Conservation (phyloP, 345 rosid genomes). For the Gossypium rotundifolium region DNA sequence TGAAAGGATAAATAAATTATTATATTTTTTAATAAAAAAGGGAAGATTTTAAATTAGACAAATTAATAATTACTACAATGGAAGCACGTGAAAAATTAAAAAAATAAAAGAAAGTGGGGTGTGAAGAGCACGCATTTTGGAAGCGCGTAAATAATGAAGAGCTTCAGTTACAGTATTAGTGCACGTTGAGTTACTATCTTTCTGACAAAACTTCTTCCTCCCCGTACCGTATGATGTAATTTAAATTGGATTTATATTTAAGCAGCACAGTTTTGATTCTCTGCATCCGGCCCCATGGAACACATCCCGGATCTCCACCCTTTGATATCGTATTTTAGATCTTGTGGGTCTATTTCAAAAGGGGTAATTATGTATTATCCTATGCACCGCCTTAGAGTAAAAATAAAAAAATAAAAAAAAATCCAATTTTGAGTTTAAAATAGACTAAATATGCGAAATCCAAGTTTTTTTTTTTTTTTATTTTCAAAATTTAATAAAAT, state of each 20-base stretch:
- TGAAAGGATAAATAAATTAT: too few relatives aligned
- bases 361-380: too few relatives aligned
- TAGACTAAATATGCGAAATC: too few relatives aligned
- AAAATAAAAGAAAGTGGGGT: not conserved
- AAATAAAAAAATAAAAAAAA: too few relatives aligned
- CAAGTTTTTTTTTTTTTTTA: too few relatives aligned
- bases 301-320: not conserved
- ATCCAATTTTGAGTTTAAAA: too few relatives aligned
- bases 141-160: not conserved
- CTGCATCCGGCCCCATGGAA: not conserved
- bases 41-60: too few relatives aligned
- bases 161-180: not conserved
- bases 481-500: too few relatives aligned
- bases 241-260: slow-evolving; percentile 24
- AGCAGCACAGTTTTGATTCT: not conserved
- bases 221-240: slow-evolving; percentile 22
- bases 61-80: too few relatives aligned
- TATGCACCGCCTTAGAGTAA: too few relatives aligned
- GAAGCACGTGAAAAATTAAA: not conserved
- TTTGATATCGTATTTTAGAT: not conserved
- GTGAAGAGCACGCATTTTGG: not conserved
- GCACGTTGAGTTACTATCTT: slow-evolving; percentile 40
- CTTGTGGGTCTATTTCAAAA: not conserved
- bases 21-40: too few relatives aligned
- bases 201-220: slow-evolving; percentile 32